Percentiles rank a stretch among this genome's conserved stretches.
These are phyloP conservation scores for Coemansia sp. DNA, from an alignment of 192 early-diverging fungal species.

Conservation along the genomic window DNA sequence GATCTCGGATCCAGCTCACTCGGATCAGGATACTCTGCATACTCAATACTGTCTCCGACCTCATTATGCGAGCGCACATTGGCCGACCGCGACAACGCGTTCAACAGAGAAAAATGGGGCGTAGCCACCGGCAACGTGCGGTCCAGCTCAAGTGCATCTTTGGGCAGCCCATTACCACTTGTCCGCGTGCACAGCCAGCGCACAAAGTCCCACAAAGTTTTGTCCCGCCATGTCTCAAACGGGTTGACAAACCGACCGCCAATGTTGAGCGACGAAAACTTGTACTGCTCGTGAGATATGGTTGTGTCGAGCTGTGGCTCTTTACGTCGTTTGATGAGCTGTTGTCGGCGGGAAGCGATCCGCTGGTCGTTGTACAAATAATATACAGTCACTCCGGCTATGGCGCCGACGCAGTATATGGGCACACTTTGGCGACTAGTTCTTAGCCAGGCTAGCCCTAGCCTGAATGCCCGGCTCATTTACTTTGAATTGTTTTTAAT, in stretches of 20 bases:
- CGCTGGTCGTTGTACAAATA: conserved; percentile 36
- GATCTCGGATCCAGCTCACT: conserved; percentile 14
- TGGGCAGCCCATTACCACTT: conserved; percentile 46
- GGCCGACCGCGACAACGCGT: conserved; percentile 15
- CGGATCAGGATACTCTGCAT: conserved; percentile 15
- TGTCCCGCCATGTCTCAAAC: conserved; percentile 52
- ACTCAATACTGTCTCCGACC: not conserved
- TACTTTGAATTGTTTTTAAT: not conserved
- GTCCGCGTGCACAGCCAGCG: conserved; percentile 43
- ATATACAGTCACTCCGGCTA: conserved; percentile 40
- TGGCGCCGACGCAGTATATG: conserved; percentile 37
- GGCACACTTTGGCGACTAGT: conserved; percentile 23
- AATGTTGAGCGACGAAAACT: conserved; percentile 37
- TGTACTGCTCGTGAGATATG: not conserved
- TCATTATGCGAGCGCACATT: not conserved
- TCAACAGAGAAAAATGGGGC: conserved; percentile 32
- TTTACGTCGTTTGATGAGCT: conserved; percentile 21
- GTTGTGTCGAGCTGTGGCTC: not conserved
- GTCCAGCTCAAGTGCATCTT: conserved; percentile 15
- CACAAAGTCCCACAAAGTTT: conserved; percentile 54
- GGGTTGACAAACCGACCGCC: conserved; percentile 54
- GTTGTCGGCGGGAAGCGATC: conserved; percentile 33
- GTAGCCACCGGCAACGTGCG: conserved; percentile 31
- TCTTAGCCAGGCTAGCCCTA: conserved; percentile 40
- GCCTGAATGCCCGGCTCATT: conserved; percentile 38